These are phyloP conservation scores for Phycomyces nitens DNA, from an alignment of 192 early-diverging fungal genomes.

Conservation along the genomic window DNA sequence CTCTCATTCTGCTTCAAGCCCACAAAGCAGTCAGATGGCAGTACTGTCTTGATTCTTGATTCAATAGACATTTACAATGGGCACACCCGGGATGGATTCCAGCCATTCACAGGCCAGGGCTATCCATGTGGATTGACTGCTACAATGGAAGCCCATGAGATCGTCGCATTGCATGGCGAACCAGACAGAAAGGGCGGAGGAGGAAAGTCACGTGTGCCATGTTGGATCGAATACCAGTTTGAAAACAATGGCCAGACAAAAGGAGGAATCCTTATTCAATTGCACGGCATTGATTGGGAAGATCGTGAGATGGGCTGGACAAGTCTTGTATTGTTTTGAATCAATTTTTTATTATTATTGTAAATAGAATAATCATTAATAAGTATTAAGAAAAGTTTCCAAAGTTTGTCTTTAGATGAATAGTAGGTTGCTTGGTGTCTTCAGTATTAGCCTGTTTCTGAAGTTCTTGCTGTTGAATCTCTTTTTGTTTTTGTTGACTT, in stretches of 20 bases:
- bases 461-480: conserved; percentile 30
- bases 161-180: conserved; percentile 40
- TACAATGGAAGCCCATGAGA: conserved; percentile 34
- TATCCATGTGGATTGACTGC: conserved; percentile 26
- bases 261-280: conserved; percentile 36
- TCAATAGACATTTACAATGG: conserved; percentile 45
- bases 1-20: conserved; percentile 43
- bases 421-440: conserved; percentile 38
- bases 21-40: conserved; percentile 1
- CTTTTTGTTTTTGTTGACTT: conserved; percentile 39
- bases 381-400: too few species aligned
- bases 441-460: conserved; percentile 22
- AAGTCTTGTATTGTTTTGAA: conserved; percentile 23
- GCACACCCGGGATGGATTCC: conserved; percentile 35
- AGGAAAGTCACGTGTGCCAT: conserved; percentile 35
- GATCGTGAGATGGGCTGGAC: conserved; percentile 42
- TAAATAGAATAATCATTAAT: background rate
- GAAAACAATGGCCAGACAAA: conserved; percentile 9
- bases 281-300: conserved; percentile 48
- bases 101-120: conserved; percentile 11
- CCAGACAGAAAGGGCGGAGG: conserved; percentile 47
- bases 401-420: conserved; percentile 44
- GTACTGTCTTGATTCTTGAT: conserved; percentile 23
- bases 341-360: background rate
- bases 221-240: conserved; percentile 48